These are phyloP conservation scores for Cladosporium colombiae DNA, from an alignment of 2,329 filamentous ascomycete species.

Conservation along the genomic window DNA sequence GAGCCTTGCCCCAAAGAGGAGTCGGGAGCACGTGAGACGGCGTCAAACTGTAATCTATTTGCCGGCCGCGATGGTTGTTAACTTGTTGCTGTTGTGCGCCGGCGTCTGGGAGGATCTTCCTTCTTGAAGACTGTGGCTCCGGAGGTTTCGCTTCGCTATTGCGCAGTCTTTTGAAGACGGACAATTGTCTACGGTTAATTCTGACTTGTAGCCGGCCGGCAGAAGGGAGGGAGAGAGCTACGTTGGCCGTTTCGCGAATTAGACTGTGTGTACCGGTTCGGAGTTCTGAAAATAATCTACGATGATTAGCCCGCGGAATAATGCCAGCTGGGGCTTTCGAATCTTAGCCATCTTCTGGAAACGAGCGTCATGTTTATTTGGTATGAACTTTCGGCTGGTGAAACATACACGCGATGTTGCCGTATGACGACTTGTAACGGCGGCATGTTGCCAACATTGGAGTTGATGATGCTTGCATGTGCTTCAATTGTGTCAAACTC, in stretches of 20 bases:
- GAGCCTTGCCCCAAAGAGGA: neutral
- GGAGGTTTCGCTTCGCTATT: neutral
- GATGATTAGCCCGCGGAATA: neutral
- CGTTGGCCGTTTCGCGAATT: neutral
- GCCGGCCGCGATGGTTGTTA: neutral
- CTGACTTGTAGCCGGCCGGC: too few species aligned
- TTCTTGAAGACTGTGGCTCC: neutral
- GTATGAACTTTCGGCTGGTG: neutral
- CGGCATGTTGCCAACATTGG: neutral
- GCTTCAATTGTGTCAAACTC: neutral
- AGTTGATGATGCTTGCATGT: neutral
- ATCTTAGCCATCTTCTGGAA: neutral
- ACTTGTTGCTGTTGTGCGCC: too few species aligned
- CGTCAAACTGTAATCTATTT: constrained; percentile 4
- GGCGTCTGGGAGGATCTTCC: neutral
- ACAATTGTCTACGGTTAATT: neutral
- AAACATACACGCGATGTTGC: neutral
- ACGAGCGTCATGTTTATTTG: neutral
- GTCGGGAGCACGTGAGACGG: constrained; percentile 5
- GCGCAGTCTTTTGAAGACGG: neutral
- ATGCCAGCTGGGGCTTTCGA: neutral
- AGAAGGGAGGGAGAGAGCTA: neutral
- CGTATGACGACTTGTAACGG: neutral
- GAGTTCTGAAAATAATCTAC: neutral
- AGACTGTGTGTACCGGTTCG: neutral